phyloP scores from a whole-genome alignment of 208 protist genomes.

The Novymonas esmeraldas region DNA sequence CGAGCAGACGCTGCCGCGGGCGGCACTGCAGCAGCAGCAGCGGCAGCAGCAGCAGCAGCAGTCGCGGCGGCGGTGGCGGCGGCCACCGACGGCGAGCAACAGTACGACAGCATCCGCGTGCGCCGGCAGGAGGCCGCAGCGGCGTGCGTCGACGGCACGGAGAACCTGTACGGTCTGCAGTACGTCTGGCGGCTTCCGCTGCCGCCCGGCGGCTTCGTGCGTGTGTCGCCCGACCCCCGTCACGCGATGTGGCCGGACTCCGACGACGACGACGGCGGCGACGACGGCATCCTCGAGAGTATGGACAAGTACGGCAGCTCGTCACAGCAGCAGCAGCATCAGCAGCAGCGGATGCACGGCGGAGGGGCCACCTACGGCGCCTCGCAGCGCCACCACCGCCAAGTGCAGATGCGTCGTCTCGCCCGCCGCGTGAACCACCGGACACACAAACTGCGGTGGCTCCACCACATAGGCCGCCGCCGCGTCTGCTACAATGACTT shows the following conservation, averaged over 20 bases:
- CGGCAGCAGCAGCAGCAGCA: not conserved
- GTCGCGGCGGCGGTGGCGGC: not conserved
- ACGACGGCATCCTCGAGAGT: not conserved
- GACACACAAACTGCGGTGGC: constrained; percentile 27
- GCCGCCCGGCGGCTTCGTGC: constrained; percentile 77
- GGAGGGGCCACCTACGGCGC: not conserved
- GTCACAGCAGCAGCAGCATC: not conserved
- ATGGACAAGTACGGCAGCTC: not conserved
- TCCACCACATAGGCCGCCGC: constrained; percentile 26
- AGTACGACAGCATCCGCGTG: not conserved
- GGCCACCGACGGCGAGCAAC: constrained; percentile 6
- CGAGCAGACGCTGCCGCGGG: not conserved
- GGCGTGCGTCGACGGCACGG: constrained; percentile 38
- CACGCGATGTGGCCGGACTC: constrained; percentile 78
- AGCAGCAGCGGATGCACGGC: not conserved
- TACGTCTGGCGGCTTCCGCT: constrained; percentile 72
- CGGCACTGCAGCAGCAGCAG: not conserved
- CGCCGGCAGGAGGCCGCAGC: constrained; percentile 36
- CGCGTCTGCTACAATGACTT: constrained; percentile 31
- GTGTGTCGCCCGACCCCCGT: constrained; percentile 54
- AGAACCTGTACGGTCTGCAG: constrained; percentile 76
- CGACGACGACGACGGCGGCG: constrained; percentile 4
- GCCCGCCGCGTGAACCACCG: constrained; percentile 26
- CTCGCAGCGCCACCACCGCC: constrained; percentile 8
- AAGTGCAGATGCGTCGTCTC: constrained; percentile 27